A percentile compares a stretch with the other conserved stretches of the same genome.
These are phyloP conservation scores for Phytophthora hybrid DNA, from an alignment of 352 stramenopile species.

Conservation along the genomic window DNA sequence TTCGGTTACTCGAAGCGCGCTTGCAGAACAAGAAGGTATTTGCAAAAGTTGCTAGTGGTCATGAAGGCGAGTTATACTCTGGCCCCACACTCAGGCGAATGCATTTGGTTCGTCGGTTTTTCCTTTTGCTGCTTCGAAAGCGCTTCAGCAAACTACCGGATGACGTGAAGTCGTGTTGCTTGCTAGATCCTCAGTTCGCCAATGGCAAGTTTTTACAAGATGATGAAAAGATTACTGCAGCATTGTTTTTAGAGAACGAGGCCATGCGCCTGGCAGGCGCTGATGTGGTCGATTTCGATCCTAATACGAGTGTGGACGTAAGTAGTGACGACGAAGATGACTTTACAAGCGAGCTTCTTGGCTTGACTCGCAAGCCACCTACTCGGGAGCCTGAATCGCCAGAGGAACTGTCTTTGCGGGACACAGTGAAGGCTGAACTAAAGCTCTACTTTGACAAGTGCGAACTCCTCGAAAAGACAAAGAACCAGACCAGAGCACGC, in stretches of 20 bases:
- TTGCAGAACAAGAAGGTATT: conserved; percentile 4
- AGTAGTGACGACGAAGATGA: conserved; percentile 14
- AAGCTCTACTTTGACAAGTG: conserved; percentile 17
- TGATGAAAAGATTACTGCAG: background rate
- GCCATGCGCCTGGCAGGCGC: conserved; percentile 10
- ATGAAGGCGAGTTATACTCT: conserved; percentile 13
- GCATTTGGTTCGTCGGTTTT: conserved; percentile 15
- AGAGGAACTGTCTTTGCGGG: conserved; percentile 10
- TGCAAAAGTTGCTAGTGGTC: background rate
- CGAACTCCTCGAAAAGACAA: conserved; percentile 9
- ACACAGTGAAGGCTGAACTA: conserved; percentile 13
- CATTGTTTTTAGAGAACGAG: conserved; percentile 7
- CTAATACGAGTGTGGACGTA: conserved; percentile 9
- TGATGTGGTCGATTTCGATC: conserved; percentile 5
- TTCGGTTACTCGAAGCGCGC: conserved; percentile 8
- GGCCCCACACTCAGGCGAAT: conserved; percentile 2
- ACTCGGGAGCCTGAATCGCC: conserved; percentile 6
- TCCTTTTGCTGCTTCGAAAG: conserved; percentile 14
- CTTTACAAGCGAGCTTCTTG: conserved; percentile 12
- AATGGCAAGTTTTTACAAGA: background rate
- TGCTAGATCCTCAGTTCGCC: conserved; percentile 14
- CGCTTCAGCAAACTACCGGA: background rate
- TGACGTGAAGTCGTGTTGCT: conserved; percentile 10
- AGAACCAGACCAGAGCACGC: background rate
- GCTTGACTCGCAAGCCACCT: background rate